Conservation (phyloP, 2,329 filamentous ascomycete genomes). For the Tolypocladium ophioglossoides region DNA sequence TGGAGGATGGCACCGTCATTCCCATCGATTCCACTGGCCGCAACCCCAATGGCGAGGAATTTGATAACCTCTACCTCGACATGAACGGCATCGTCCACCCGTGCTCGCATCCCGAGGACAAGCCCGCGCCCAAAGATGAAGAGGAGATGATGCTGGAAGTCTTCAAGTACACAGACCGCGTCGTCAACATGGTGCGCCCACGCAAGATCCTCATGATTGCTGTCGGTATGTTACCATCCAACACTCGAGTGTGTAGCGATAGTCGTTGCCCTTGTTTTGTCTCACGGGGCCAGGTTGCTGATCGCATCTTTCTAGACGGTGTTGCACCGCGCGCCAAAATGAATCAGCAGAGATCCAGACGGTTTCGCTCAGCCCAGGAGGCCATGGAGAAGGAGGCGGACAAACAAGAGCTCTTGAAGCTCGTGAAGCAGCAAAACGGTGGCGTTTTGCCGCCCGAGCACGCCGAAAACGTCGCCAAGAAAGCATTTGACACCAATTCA, state of each 20-base stretch:
- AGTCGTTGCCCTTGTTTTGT: constrained; percentile 13
- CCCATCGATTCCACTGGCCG: constrained; percentile 75
- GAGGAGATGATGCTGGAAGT: constrained; percentile 99
- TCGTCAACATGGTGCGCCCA: constrained; percentile 96
- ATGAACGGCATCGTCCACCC: constrained; percentile 99
- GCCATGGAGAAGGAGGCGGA: constrained; percentile 89
- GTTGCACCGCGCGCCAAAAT: constrained; percentile 97
- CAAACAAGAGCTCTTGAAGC: constrained; percentile 76
- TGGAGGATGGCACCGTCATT: constrained; percentile 71
- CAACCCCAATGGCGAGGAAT: constrained; percentile 96
- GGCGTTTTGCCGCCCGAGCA: constrained; percentile 52
- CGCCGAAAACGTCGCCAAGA: constrained; percentile 57
- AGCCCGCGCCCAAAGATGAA: constrained; percentile 81
- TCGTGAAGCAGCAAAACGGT: constrained; percentile 70
- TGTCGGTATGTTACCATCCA: constrained; percentile 54
- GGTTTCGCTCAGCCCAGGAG: constrained; percentile 89
- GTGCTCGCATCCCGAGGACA: constrained; percentile 93
- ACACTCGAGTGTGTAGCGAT: neutral
- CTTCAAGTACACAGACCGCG: constrained; percentile 96
- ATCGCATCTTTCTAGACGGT: constrained; percentile 51
- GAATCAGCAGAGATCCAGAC: constrained; percentile 96
- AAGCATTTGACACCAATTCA: constrained; percentile 79
- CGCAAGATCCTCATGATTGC: constrained; percentile 96
- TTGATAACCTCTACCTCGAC: constrained; percentile 95
- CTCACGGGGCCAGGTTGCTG: neutral